These are phyloP conservation scores for Schoenoplectus triqueter DNA, from an alignment of 202 grass and related monocot species.

Conservation along the genomic window DNA sequence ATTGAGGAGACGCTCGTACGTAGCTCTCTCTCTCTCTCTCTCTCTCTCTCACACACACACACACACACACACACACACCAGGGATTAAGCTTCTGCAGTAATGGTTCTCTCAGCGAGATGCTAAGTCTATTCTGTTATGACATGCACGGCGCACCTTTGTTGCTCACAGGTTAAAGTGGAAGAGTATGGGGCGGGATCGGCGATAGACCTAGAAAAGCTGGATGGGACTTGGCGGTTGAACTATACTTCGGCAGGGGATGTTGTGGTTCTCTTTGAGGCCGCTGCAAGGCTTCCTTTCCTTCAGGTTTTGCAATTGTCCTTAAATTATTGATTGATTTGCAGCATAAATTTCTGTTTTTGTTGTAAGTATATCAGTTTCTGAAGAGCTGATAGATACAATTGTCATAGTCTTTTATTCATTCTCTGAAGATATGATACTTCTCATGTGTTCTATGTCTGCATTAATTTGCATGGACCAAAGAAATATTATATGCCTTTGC, in stretches of 20 bases:
- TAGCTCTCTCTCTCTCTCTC: neutral
- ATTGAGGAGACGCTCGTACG: conserved; percentile 85
- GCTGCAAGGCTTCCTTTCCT: conserved; percentile 73
- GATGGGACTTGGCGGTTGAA: conserved; percentile 90
- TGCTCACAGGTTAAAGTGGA: conserved; percentile 68
- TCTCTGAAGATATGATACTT: too few species aligned
- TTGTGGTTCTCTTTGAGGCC: conserved; percentile 81
- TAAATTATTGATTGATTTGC: neutral
- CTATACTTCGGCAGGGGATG: conserved; percentile 86
- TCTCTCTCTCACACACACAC: neutral
- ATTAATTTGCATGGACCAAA: neutral
- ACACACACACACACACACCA: neutral
- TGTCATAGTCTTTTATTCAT: too few species aligned
- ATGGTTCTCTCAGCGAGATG: neutral
- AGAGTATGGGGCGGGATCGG: conserved; percentile 55
- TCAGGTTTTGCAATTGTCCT: conserved; percentile 44
- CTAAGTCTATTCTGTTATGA: conserved; percentile 12
- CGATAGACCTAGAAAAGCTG: conserved; percentile 64
- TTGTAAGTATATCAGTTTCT: too few species aligned
- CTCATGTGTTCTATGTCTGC: neutral
- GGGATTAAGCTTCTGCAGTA: neutral
- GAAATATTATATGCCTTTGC: too few species aligned
- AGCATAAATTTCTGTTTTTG: too few species aligned
- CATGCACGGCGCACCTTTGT: neutral
- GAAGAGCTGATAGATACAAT: too few species aligned